Percentiles rank a stretch among this genome's conserved stretches.
These are phyloP conservation scores for Fusarium cicatricum DNA, from an alignment of 2,329 filamentous ascomycete genomes.

Conservation along the genomic window DNA sequence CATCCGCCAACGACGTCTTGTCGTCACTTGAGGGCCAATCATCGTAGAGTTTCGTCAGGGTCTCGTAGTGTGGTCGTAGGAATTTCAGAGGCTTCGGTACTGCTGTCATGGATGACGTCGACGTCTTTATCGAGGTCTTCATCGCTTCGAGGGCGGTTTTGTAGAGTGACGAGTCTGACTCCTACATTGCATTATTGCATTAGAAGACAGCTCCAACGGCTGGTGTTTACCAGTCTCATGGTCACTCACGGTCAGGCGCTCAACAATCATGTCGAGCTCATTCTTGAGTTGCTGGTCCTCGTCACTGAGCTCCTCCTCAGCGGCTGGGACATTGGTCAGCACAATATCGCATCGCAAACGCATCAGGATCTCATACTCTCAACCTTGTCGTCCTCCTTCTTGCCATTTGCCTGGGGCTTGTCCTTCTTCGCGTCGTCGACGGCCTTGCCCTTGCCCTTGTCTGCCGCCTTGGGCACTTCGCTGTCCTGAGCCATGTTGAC, in stretches of 20 bases:
- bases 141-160: conserved; percentile 93
- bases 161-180: conserved; percentile 87
- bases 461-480: conserved; percentile 81
- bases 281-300: conserved; percentile 98
- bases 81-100: conserved; percentile 99
- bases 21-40: conserved; percentile 85
- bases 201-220: conserved; percentile 11
- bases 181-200: conserved; percentile 59
- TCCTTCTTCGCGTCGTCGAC: conserved; percentile 75
- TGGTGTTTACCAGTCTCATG: background rate
- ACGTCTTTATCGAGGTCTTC: conserved; percentile 98
- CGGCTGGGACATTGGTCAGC: conserved; percentile 43
- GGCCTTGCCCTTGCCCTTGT: conserved; percentile 98
- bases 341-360: conserved; percentile 21
- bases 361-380: conserved; percentile 50
- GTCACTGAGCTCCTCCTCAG: conserved; percentile 89
- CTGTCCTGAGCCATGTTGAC: conserved; percentile 90
- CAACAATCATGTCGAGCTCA: conserved; percentile 97
- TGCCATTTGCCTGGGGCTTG: conserved; percentile 74
- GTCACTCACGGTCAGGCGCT: conserved; percentile 80
- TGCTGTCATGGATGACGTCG: conserved; percentile 98
- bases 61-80: conserved; percentile 93
- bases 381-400: conserved; percentile 76
- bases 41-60: conserved; percentile 86
- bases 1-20: conserved; percentile 91